A percentile compares a stretch with the other conserved stretches of the same genome.
phyloP scores from a whole-genome alignment of 2,329 filamentous ascomycete species.

The Colletotrichum shisoi region DNA sequence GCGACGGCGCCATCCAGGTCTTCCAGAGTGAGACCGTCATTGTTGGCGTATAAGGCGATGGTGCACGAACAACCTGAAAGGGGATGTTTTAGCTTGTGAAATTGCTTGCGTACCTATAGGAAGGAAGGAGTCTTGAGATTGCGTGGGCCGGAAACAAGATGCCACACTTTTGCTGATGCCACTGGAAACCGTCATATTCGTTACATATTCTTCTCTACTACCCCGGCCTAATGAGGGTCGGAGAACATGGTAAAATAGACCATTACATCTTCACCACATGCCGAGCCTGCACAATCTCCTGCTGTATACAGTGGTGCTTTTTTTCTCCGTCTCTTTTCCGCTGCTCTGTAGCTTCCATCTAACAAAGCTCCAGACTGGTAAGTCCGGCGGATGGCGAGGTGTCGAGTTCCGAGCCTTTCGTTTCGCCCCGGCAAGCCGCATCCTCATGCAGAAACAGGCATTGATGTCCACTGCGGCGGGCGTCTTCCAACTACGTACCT shows the following conservation, averaged over 20 bases:
- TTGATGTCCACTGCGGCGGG: too few species aligned
- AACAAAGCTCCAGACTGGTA: background rate
- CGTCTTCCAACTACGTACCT: slow-evolving; percentile 29
- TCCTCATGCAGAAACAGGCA: too few species aligned
- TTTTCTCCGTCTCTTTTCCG: background rate
- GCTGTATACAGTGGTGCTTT: background rate
- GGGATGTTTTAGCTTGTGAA: background rate
- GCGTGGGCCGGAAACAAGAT: slow-evolving; percentile 25
- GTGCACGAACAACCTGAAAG: background rate
- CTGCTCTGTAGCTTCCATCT: background rate
- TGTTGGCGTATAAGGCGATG: slow-evolving; percentile 31
- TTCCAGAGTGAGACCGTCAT: slow-evolving; percentile 41
- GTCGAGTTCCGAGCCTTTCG: background rate
- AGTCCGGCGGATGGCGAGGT: background rate
- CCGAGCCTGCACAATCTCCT: background rate
- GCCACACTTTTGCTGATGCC: slow-evolving; percentile 14
- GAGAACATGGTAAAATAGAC: slow-evolving; percentile 33
- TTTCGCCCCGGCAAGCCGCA: background rate
- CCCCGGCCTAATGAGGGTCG: slow-evolving; percentile 12
- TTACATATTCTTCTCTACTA: slow-evolving; percentile 30
- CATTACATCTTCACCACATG: slow-evolving; percentile 15
- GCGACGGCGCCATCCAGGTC: slow-evolving; percentile 59
- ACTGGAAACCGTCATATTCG: slow-evolving; percentile 31
- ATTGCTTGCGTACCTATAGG: slow-evolving; percentile 17
- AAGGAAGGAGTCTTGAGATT: slow-evolving; percentile 30